Evolutionary conservation across 2,329 filamentous ascomycete species (phyloP).

Genomic region (Pseudopyricularia javanii): DNA sequence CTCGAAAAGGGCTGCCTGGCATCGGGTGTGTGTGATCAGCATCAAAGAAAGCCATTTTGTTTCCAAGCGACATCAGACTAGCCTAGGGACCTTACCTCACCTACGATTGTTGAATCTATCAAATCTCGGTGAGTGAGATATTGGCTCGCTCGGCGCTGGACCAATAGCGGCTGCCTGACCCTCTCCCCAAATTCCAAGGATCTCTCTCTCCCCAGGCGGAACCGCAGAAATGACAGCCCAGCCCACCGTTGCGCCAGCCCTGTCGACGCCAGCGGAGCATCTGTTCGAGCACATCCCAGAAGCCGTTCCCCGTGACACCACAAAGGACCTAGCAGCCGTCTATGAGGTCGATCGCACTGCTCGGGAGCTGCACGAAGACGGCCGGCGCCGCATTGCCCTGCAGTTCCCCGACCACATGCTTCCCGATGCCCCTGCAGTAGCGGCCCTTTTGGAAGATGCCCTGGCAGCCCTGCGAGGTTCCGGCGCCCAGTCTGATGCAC

Average conservation of each 20-base stretch:
- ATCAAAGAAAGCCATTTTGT: neutral
- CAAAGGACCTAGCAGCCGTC: constrained; percentile 60
- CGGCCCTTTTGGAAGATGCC: constrained; percentile 41
- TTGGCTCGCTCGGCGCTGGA: neutral
- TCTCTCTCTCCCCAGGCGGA: neutral
- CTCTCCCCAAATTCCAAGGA: neutral
- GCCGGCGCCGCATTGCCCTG: constrained; percentile 70
- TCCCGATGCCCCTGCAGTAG: constrained; percentile 70
- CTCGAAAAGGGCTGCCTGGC: neutral
- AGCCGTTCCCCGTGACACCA: constrained; percentile 19
- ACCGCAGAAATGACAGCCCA: constrained; percentile 27
- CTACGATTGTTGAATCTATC: no score
- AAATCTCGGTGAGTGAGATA: neutral
- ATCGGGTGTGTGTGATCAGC: no score
- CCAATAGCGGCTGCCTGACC: neutral
- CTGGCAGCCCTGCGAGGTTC: constrained; percentile 13
- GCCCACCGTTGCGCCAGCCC: constrained; percentile 41
- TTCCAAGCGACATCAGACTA: no score
- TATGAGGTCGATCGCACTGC: constrained; percentile 83
- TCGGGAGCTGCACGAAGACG: constrained; percentile 56
- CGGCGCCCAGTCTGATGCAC: neutral
- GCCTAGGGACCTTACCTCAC: no score
- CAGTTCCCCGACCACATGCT: constrained; percentile 96
- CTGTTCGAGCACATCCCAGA: constrained; percentile 39
- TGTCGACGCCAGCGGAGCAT: constrained; percentile 52